phyloP scores from a whole-genome alignment of 2,329 filamentous ascomycete genomes.

The Exophiala oligosperma region DNA sequence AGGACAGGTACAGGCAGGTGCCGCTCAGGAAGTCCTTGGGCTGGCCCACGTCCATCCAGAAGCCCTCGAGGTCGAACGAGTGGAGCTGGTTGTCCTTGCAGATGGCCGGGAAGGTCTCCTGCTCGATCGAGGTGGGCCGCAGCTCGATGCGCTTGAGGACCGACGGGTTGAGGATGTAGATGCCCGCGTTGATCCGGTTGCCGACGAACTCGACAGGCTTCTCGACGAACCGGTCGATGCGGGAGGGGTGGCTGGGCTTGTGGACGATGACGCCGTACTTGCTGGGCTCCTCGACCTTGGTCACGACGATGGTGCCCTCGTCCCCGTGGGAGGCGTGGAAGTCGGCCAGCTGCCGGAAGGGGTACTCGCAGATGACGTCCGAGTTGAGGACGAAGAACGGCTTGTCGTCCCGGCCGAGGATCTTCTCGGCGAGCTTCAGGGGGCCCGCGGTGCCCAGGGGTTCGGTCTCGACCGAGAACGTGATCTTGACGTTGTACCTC shows the following conservation, averaged over 20 bases:
- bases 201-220: constrained; percentile 98
- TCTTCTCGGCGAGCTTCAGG: constrained; percentile 89
- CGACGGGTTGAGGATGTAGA: constrained; percentile 95
- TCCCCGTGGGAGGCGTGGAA: constrained; percentile 94
- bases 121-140: constrained; percentile 94
- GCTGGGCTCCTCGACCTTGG: constrained; percentile 97
- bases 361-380: constrained; percentile 97
- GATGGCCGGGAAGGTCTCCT: constrained; percentile 97
- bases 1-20: constrained; percentile 94
- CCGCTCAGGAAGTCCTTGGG: constrained; percentile 97
- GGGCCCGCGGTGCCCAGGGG: constrained; percentile 93
- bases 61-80: constrained; percentile 94
- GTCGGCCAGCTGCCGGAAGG: constrained; percentile 81
- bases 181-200: constrained; percentile 97
- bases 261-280: constrained; percentile 99
- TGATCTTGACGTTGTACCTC: constrained; percentile 90
- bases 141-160: constrained; percentile 91
- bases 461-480: constrained; percentile 95
- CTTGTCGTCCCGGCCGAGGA: constrained; percentile 86
- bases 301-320: constrained; percentile 96
- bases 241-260: constrained; percentile 85
- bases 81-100: constrained; percentile 86
- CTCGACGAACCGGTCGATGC: constrained; percentile 98
- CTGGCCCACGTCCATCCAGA: constrained; percentile 99
- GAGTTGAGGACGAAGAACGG: constrained; percentile 99